Conservation (phyloP, 306 rosid species). For the Fagus sylvatica region DNA sequence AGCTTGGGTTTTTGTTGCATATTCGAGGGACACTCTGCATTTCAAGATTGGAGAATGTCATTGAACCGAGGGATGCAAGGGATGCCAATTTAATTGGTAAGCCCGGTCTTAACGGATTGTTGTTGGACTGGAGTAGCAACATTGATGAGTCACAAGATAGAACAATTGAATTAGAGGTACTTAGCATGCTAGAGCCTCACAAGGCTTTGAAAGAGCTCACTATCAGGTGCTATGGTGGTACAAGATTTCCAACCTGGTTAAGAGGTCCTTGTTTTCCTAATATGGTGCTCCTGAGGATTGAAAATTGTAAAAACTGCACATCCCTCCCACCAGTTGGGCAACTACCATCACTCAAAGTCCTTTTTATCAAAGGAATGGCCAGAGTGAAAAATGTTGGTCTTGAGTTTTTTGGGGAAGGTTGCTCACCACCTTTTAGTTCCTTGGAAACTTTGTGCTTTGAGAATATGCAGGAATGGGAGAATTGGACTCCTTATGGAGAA, state of each 20-base stretch:
- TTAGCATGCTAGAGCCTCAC: not conserved
- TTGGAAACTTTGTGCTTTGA: not conserved
- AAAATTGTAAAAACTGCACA: not conserved
- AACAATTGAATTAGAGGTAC: not conserved
- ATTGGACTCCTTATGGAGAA: not conserved
- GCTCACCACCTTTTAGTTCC: not conserved
- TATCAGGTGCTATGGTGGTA: not conserved
- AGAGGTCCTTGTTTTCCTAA: not conserved
- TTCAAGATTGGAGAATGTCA: slow-evolving; percentile 15
- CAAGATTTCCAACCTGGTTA: slow-evolving; percentile 3
- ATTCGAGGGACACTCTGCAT: not conserved
- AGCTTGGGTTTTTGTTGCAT: not conserved
- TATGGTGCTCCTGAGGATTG: not conserved
- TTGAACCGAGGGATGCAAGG: not conserved
- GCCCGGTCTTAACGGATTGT: not conserved
- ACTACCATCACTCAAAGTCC: not conserved
- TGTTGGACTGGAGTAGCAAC: not conserved
- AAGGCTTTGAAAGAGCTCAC: not conserved
- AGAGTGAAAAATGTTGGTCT: not conserved
- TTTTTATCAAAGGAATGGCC: not conserved
- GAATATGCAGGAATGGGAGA: slow-evolving; percentile 4
- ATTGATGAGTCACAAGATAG: not conserved
- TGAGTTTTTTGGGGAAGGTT: slow-evolving; percentile 15
- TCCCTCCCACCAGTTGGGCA: slow-evolving; percentile 5
- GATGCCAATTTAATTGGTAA: not conserved